A percentile compares a stretch with the other conserved stretches of the same genome.
phyloP scores from a whole-genome alignment of 176 grass and related monocot species.

The Hsuehochloa calcarea region DNA sequence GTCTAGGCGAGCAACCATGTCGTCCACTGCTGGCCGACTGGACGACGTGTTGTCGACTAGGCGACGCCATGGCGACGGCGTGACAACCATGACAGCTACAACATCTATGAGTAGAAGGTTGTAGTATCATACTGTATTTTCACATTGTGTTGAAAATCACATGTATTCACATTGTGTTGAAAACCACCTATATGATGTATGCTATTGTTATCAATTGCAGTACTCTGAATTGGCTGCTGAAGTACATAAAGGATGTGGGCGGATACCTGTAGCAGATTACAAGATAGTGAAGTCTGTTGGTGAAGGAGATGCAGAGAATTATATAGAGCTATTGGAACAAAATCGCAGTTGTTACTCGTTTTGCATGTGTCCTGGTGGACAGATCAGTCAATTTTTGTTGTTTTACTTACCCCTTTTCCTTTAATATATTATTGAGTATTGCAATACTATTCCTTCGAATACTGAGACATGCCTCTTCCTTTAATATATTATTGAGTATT shows the following conservation, averaged over 20 bases:
- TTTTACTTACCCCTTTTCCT: not conserved
- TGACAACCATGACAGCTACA: not conserved
- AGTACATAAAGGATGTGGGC: conserved; percentile 78
- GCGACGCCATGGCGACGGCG: too few species aligned
- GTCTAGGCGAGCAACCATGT: too few species aligned
- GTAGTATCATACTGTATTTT: conserved; percentile 17
- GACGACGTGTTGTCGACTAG: too few species aligned
- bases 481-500: not conserved
- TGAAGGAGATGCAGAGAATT: conserved; percentile 34
- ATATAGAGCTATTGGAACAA: conserved; percentile 28
- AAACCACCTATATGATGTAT: not conserved
- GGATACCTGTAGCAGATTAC: conserved; percentile 99
- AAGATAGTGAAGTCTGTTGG: conserved; percentile 71
- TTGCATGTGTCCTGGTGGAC: conserved; percentile 99
- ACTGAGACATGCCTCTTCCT: conserved; percentile 20
- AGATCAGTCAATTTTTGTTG: conserved; percentile 37
- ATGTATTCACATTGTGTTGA: not conserved
- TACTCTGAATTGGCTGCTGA: conserved; percentile 84
- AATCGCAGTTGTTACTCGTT: conserved; percentile 88
- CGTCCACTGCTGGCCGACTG: too few species aligned
- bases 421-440: not conserved
- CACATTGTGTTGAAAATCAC: not conserved
- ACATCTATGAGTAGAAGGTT: not conserved
- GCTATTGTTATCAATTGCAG: conserved; percentile 45
- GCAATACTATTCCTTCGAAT: conserved; percentile 13